Conservation (phyloP, 176 grass and related monocot species). For the Pharus latifolius region DNA sequence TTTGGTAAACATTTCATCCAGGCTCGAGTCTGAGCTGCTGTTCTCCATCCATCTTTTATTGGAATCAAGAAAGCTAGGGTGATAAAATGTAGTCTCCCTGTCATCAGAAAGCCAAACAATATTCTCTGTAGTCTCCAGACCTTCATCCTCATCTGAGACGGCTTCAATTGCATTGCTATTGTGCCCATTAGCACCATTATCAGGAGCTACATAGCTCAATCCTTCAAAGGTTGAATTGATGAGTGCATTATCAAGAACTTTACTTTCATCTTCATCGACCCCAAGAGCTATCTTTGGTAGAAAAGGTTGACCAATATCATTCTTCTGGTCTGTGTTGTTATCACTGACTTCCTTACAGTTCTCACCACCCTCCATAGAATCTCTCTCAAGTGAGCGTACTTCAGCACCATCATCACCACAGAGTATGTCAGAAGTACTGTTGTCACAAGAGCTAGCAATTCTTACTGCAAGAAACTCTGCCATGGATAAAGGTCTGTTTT, state of each 20-base stretch:
- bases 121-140: background rate
- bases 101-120: background rate
- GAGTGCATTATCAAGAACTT: background rate
- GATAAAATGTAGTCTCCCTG: background rate
- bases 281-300: conserved; percentile 31
- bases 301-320: conserved; percentile 4
- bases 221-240: background rate
- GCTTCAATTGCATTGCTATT: background rate
- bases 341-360: background rate
- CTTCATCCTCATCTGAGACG: background rate
- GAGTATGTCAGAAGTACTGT: conserved; percentile 3
- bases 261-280: background rate
- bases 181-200: background rate
- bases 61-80: background rate
- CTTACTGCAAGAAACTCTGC: conserved; percentile 27
- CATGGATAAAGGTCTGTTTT: conserved; percentile 11
- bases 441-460: conserved; percentile 1
- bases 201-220: background rate
- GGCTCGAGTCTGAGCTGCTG: conserved; percentile 1
- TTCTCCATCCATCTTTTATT: background rate
- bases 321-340: background rate
- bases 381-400: background rate
- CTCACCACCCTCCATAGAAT: conserved; percentile 3
- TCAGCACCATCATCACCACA: background rate
- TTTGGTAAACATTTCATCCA: conserved; percentile 13